Conservation (phyloP, 176 grass and related monocot genomes). For the Echinochloa phyllopogon region DNA sequence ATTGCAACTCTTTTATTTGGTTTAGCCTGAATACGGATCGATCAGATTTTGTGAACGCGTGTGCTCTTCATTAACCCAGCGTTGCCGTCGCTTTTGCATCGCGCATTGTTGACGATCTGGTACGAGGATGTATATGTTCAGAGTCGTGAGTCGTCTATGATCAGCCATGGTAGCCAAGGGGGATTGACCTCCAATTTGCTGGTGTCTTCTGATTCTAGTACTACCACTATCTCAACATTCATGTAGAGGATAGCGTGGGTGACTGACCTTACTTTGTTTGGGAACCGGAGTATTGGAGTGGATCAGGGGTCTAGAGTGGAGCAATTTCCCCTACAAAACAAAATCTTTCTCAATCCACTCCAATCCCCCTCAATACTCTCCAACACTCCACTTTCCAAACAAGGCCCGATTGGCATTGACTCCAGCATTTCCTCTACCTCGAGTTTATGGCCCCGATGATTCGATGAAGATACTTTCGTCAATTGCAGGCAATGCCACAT, state of each 20-base stretch:
- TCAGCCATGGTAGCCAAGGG: background rate
- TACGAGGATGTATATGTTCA: background rate
- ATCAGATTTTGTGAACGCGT: background rate
- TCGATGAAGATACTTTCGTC: background rate
- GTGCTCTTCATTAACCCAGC: background rate
- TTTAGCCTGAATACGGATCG: background rate
- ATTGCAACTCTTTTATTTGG: background rate
- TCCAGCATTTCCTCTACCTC: background rate
- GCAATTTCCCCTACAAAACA: too few species aligned
- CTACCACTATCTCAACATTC: background rate
- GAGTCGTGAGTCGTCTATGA: too few species aligned
- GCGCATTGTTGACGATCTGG: background rate
- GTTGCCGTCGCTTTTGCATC: background rate
- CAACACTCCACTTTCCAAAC: too few species aligned
- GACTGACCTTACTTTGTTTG: background rate
- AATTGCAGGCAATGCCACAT: conserved; percentile 15
- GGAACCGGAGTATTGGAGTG: too few species aligned
- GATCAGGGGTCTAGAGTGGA: too few species aligned
- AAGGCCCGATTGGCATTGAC: background rate
- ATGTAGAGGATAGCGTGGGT: background rate
- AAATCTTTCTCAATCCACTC: too few species aligned
- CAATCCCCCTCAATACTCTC: too few species aligned
- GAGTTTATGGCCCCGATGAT: background rate
- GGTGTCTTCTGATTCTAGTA: background rate
- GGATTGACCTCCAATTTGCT: background rate